phyloP scores from a whole-genome alignment of 176 grass and related monocot species.

The Hsuehochloa calcarea region DNA sequence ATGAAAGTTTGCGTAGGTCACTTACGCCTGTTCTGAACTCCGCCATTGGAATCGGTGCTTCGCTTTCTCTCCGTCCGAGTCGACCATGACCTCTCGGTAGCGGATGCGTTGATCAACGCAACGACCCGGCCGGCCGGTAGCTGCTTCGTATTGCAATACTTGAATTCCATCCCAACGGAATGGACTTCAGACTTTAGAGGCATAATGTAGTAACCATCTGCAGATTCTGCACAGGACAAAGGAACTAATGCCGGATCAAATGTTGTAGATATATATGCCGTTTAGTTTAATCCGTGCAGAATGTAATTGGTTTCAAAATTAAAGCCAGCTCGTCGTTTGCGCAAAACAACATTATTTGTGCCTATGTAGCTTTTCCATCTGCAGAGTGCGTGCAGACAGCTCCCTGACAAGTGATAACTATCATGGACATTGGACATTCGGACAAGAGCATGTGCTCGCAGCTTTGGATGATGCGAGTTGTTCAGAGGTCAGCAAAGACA shows the following conservation, averaged over 20 bases:
- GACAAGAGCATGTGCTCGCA: neutral
- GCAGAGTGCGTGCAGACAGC: neutral
- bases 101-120: neutral
- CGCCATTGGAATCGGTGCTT: slow-evolving; percentile 22
- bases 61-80: slow-evolving; percentile 40
- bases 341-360: neutral
- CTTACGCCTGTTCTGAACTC: neutral
- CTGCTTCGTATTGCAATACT: neutral
- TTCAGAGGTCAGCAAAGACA: neutral
- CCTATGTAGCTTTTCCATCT: neutral
- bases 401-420: neutral
- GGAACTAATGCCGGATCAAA: neutral
- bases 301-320: neutral
- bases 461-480: neutral
- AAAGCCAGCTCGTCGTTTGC: neutral
- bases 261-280: neutral
- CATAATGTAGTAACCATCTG: neutral
- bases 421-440: neutral
- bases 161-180: neutral
- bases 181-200: neutral
- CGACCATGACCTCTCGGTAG: slow-evolving; percentile 5
- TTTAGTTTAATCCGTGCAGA: neutral
- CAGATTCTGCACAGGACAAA: neutral
- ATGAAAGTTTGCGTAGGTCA: neutral
- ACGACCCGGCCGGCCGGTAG: neutral